phyloP scores from a whole-genome alignment of 1,284 basidiomycete genomes.

The Leccinum subrobustum region DNA sequence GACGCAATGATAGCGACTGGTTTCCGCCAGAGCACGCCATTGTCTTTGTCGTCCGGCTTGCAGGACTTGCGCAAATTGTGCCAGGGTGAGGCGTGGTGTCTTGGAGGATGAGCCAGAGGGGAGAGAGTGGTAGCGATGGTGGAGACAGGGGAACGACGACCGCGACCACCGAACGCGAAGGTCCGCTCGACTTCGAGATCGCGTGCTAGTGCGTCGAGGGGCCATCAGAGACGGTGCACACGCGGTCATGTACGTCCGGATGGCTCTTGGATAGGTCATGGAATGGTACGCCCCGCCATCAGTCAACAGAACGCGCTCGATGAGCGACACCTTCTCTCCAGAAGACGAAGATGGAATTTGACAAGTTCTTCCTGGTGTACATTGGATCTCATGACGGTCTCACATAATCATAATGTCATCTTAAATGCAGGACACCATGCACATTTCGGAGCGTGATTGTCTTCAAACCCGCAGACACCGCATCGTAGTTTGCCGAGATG shows the following conservation, averaged over 20 bases:
- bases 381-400: too few relatives aligned
- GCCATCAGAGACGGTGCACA: neutral
- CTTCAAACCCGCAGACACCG: too few relatives aligned
- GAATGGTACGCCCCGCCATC: neutral
- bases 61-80: neutral
- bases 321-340: slow-evolving; percentile 4
- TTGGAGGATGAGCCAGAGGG: neutral
- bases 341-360: neutral
- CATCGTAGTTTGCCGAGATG: too few relatives aligned
- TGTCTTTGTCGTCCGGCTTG: neutral
- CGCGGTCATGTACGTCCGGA: neutral
- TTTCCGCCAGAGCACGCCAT: slow-evolving; percentile 5
- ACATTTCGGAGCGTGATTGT: too few relatives aligned
- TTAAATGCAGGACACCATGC: too few relatives aligned
- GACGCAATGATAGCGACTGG: slow-evolving; percentile 17
- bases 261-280: neutral
- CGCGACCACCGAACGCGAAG: neutral
- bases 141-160: neutral
- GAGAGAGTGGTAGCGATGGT: neutral
- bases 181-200: neutral
- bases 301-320: slow-evolving; percentile 17
- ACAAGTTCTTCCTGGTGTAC: too few relatives aligned
- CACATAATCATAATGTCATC: too few relatives aligned
- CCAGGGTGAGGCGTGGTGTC: slow-evolving; percentile 3
- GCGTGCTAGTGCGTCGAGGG: neutral